Percentiles rank a stretch among this genome's conserved stretches.
Evolutionary conservation across 345 rosid species (phyloP).

Genomic region (Populus ilicifolia): DNA sequence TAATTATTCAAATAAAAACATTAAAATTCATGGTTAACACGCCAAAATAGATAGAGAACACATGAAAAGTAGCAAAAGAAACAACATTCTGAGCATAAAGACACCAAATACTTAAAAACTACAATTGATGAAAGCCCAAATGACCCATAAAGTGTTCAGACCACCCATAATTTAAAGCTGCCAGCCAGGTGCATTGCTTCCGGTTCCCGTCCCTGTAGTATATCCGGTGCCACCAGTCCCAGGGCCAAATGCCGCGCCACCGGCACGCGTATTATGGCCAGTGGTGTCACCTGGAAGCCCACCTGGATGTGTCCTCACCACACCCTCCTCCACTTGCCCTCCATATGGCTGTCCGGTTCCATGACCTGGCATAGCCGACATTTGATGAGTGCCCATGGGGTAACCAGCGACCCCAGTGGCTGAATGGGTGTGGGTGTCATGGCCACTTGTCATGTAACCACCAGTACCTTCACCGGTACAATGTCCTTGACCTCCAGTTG

Average conservation of each 20-base stretch:
- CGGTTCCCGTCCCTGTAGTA: too few species aligned
- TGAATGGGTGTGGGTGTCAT: constrained; percentile 28
- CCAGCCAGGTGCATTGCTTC: too few species aligned
- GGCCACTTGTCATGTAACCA: not conserved
- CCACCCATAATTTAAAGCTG: too few species aligned
- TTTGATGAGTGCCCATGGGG: constrained; percentile 43
- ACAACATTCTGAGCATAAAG: too few species aligned
- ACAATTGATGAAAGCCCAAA: too few species aligned
- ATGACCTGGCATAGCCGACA: constrained; percentile 49
- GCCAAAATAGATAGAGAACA: too few species aligned
- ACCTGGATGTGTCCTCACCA: constrained; percentile 18
- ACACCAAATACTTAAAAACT: too few species aligned
- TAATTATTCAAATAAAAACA: too few species aligned
- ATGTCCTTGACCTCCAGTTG: constrained; percentile 9
- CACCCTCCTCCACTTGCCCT: constrained; percentile 35
- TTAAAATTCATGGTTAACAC: too few species aligned
- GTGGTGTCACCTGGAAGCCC: constrained; percentile 41
- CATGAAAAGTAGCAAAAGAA: too few species aligned
- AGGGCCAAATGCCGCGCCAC: constrained; percentile 23
- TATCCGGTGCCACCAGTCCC: constrained; percentile 33
- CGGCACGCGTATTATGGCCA: constrained; percentile 35
- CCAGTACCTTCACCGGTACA: constrained; percentile 24
- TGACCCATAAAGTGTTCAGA: too few species aligned
- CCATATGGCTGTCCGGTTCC: constrained; percentile 35
- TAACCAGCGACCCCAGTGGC: constrained; percentile 31